phyloP scores from a whole-genome alignment of 768 basidiomycete genomes.

The Lentinus brumalis region DNA sequence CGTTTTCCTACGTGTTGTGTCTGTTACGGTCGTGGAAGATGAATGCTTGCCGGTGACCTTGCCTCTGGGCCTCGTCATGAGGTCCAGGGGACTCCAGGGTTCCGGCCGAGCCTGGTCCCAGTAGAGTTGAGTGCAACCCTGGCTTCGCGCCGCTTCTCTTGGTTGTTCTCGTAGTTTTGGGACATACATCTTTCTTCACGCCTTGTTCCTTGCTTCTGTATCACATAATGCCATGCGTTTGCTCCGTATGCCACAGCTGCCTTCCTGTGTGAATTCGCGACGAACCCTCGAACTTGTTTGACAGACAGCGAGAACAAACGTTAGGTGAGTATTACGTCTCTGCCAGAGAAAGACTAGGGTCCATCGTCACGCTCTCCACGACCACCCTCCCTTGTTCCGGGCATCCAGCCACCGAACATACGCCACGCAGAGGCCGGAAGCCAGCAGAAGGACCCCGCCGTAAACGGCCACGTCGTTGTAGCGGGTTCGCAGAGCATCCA shows the following conservation, averaged over 20 bases:
- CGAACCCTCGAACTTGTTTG: neutral
- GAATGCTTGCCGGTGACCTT: constrained; percentile 39
- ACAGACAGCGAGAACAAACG: neutral
- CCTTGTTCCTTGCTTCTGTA: constrained; percentile 1
- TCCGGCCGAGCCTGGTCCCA: constrained; percentile 48
- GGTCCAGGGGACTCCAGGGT: constrained; percentile 47
- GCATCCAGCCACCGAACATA: constrained; percentile 48
- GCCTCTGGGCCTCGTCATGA: constrained; percentile 62
- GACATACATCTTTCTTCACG: constrained; percentile 48
- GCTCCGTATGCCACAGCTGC: neutral
- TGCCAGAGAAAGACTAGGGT: neutral
- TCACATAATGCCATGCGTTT: neutral
- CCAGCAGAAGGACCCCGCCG: constrained; percentile 38
- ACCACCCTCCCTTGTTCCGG: constrained; percentile 40
- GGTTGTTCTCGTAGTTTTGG: constrained; percentile 65
- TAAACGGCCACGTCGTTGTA: constrained; percentile 43
- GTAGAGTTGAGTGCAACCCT: constrained; percentile 58
- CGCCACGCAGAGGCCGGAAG: constrained; percentile 39
- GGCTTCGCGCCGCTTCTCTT: constrained; percentile 32
- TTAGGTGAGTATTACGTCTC: constrained; percentile 9
- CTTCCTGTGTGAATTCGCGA: neutral
- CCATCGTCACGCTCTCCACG: constrained; percentile 39
- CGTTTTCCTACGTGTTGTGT: constrained; percentile 45
- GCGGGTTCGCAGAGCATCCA: constrained; percentile 25
- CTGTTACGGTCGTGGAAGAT: constrained; percentile 80